Conservation (phyloP, 306 rosid species). For the Rosa rugosa region DNA sequence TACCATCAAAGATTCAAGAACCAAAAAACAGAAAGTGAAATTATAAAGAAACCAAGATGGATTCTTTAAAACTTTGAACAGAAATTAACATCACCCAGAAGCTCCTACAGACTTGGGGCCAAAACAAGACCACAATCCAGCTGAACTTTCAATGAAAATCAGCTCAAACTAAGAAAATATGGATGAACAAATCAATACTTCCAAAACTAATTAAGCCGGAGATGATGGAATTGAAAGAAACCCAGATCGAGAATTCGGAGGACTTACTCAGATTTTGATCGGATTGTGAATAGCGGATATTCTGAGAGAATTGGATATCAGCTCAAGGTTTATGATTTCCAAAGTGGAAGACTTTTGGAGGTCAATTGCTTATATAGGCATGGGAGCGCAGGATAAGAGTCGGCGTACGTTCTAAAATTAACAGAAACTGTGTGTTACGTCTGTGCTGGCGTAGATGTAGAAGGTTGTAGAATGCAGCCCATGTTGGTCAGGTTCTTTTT, state of each 20-base stretch:
- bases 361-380: slow-evolving; percentile 6
- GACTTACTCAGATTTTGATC: slow-evolving; percentile 15
- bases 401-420: slow-evolving; percentile 11
- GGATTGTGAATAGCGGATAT: slow-evolving; percentile 8
- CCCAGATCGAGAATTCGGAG: slow-evolving; percentile 4
- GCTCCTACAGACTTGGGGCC: not conserved
- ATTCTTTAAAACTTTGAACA: slow-evolving; percentile 13
- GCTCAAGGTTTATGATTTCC: not conserved
- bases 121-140: slow-evolving; percentile 2
- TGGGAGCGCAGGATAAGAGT: slow-evolving; percentile 3
- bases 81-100: not conserved
- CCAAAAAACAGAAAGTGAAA: slow-evolving; percentile 1
- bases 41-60: slow-evolving; percentile 10
- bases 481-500: too few species aligned
- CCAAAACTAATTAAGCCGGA: not conserved
- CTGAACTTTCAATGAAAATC: slow-evolving; percentile 6
- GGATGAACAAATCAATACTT: not conserved
- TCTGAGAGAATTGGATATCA: slow-evolving; percentile 1
- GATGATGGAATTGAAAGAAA: not conserved
- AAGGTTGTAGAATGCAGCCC: not conserved
- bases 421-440: slow-evolving; percentile 8
- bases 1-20: not conserved
- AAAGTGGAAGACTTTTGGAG: not conserved
- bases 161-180: slow-evolving; percentile 6
- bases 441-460: slow-evolving; percentile 13